Base-by-base conservation (phyloP, 345 rosid species). In the Brassica incana region DNA sequence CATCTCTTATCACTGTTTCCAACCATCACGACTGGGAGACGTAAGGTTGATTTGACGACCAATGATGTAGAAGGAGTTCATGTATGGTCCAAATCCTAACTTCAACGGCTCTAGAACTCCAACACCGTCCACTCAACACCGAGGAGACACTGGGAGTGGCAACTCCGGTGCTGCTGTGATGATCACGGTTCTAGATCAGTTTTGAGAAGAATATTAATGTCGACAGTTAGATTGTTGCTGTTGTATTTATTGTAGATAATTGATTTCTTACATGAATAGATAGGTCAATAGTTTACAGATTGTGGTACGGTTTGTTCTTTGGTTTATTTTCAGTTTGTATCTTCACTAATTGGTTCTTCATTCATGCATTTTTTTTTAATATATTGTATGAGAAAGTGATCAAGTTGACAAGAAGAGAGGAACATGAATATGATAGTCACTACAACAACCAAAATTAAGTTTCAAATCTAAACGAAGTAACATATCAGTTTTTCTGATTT, bases 1-100 rank as follows among this genome's bases (percentile, higher is more conserved):
- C 89, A 83, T 65, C 3, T 83, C 99, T 30, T 50, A 90, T 94
- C 72, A 94, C 0, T 94, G 99, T 94, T 71, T 50, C 99, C 99
- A 27, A 83, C 89, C 3, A 88, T 92, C 67, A 27, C 88, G 58
- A 71, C 97, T 0, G 75, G 90, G 52, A 84, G 86, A n/a, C 87
- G 76, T 77, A 94, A 86, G 66, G 95, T 91, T 12, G 88, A 86
- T 0, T 77, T 95, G 58, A 83, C 80, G 0, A 50, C 20, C 1
- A 92, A 95, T 67, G 99, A 95, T 50, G 69, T 92, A 5, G 74
- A 84, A 29, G 99, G 97, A 16, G 81, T 92, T 16, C 97, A 90
- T 95, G 84, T 95, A 92, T 69, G 99, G 97, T 10, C 12, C 14
- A 43, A 92, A 95, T 79, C 94, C 95, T 5, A 90, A 81, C 40